Conservation (phyloP, 495 filamentous ascomycete species). For the Podospora bellae-mahoneyi region DNA sequence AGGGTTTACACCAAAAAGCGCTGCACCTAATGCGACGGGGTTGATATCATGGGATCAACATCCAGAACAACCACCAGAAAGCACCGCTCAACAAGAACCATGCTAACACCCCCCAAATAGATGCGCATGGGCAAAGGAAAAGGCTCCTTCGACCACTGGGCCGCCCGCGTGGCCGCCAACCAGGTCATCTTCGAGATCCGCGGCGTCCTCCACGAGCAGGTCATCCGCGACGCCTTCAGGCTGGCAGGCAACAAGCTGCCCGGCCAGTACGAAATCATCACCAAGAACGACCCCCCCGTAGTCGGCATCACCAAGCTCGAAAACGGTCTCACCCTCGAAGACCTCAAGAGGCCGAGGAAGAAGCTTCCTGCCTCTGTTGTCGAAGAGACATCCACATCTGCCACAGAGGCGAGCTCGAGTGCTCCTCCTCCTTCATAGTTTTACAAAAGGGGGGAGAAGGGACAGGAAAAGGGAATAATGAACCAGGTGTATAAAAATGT, state of each 20-base stretch:
- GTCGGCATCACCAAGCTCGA: conserved; percentile 92
- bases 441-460: not conserved
- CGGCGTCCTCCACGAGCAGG: conserved; percentile 88
- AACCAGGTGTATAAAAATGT: not conserved
- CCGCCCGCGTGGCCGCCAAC: conserved; percentile 78
- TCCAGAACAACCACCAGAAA: too few relatives aligned
- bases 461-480: not conserved
- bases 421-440: conserved; percentile 4
- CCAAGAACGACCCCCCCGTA: conserved; percentile 83
- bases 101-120: conserved; percentile 34
- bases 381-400: conserved; percentile 8
- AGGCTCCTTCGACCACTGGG: conserved; percentile 96
- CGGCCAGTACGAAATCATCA: conserved; percentile 88
- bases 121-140: conserved; percentile 98
- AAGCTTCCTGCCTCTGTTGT: conserved; percentile 42
- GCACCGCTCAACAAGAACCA: too few relatives aligned
- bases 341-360: conserved; percentile 70
- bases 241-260: conserved; percentile 94
- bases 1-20: too few relatives aligned
- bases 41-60: too few relatives aligned
- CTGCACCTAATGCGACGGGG: too few relatives aligned
- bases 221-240: conserved; percentile 89
- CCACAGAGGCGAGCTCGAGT: not conserved
- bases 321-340: conserved; percentile 73
- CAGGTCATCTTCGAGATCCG: conserved; percentile 89